These are phyloP conservation scores for Bruguiera hainesii DNA, from an alignment of 441 rosid genomes.

Conservation along the genomic window DNA sequence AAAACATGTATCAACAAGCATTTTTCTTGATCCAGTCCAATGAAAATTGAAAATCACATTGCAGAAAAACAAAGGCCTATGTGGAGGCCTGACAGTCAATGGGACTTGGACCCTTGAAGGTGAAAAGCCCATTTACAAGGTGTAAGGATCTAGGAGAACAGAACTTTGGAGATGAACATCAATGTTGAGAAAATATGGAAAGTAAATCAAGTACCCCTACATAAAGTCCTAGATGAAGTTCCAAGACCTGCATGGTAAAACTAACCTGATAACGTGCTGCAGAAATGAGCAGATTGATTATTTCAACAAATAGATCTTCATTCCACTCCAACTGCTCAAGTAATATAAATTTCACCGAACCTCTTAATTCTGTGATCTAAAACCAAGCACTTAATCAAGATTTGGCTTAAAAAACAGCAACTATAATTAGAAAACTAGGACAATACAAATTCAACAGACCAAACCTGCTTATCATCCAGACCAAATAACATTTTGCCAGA, in stretches of 20 bases:
- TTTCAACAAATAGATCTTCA: slow-evolving; percentile 65
- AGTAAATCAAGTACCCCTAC: not conserved
- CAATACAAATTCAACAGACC: slow-evolving; percentile 19
- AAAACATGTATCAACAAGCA: no score
- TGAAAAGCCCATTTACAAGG: no score
- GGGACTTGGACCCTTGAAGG: no score
- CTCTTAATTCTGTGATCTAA: slow-evolving; percentile 65
- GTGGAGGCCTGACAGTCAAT: no score
- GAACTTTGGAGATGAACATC: not conserved
- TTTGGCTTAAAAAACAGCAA: slow-evolving; percentile 13
- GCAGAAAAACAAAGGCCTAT: no score
- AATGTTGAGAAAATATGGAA: not conserved
- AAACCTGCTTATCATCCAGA: slow-evolving; percentile 75
- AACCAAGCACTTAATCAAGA: slow-evolving; percentile 29
- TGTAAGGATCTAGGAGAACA: not conserved
- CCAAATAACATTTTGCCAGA: slow-evolving; percentile 58
- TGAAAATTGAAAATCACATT: no score
- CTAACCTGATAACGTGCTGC: slow-evolving; percentile 83
- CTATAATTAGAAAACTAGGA: slow-evolving; percentile 12
- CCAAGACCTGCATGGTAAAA: slow-evolving; percentile 9
- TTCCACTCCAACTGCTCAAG: slow-evolving; percentile 45
- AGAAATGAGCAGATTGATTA: slow-evolving; percentile 59
- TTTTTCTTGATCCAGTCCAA: no score
- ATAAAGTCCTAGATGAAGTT: slow-evolving; percentile 1
- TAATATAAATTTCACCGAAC: slow-evolving; percentile 40